Base-by-base conservation (phyloP, 2,329 filamentous ascomycete species). In the Nemania sp. region DNA sequence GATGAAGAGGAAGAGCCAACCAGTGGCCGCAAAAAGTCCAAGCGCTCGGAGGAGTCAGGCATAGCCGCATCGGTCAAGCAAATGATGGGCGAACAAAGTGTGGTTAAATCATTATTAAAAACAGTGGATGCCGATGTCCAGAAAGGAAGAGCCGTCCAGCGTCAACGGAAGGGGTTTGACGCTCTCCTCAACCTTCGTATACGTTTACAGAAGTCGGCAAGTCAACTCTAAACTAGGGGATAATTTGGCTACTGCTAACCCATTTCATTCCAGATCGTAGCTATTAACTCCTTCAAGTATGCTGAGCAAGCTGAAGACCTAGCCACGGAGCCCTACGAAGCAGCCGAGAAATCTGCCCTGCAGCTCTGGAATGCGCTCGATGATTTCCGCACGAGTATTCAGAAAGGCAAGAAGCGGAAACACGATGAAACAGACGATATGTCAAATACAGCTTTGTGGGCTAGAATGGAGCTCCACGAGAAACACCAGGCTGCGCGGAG, bases 111-210 rank as follows among this genome's bases (percentile, higher is more conserved):
- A 8, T 79, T 87, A 51, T 82, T 84, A 1, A 85, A 90, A 75
- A 90, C 91, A 1, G 89, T 89, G 60, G 90, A 91, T 76, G 89
- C 89, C 61, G 96, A 98, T 77, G 89, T 92, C 4, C 88, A 90
- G 49, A 98, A 98, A 80, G 96, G 96, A 13, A 82, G 87, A 62
- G 95, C 95, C 0, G 93, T 99, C 43, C 95, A 94, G 74, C 85
- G 90, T 65, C 96, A 99, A 81, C 89, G 94, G 59, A 91, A 90
- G 69, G 89, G 91, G 0, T 99, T 97, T 76, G 95, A 98, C 73
- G 89, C 92, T 0, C 87, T 98, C 0, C 86, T 99, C 35, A 97
- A 97, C 80, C 88, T 94, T 15, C 90, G 96, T 22, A 98, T 99
- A 76, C 92, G 95, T 68, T 82, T 99, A 20, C 97, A 99, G 79